These are phyloP conservation scores for Corylus avellana DNA, from an alignment of 306 rosid genomes.

Conservation along the genomic window DNA sequence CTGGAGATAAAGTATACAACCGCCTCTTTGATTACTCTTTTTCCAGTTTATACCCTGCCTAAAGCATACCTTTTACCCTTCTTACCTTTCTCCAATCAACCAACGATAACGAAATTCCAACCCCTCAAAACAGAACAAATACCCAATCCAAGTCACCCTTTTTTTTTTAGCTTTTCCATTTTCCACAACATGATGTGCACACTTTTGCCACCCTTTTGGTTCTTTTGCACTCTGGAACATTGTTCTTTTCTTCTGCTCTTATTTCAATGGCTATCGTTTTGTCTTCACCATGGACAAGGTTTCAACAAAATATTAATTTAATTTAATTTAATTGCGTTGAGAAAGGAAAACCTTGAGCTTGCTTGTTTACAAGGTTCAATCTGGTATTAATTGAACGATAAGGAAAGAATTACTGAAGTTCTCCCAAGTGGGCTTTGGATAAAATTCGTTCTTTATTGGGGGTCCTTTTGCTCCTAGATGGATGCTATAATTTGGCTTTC, in stretches of 20 bases:
- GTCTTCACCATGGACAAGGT: slow-evolving; percentile 24
- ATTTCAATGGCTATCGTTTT: slow-evolving; percentile 32
- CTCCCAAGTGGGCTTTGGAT: slow-evolving; percentile 35
- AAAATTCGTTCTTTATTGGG: slow-evolving; percentile 28
- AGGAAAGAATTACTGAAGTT: slow-evolving; percentile 55
- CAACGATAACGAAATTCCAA: not conserved
- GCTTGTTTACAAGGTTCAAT: slow-evolving; percentile 51
- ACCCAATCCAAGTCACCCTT: slow-evolving; percentile 25
- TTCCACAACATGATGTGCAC: slow-evolving; percentile 17
- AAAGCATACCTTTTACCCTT: not conserved
- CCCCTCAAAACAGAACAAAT: slow-evolving; percentile 6
- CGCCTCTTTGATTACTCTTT: no score
- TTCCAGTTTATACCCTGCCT: not conserved
- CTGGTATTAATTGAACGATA: slow-evolving; percentile 58
- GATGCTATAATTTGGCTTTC: slow-evolving; percentile 35
- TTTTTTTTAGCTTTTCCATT: slow-evolving; percentile 26
- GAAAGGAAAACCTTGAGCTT: slow-evolving; percentile 43
- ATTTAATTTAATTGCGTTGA: slow-evolving; percentile 23
- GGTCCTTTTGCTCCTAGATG: slow-evolving; percentile 40
- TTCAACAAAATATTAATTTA: slow-evolving; percentile 21
- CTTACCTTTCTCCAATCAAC: not conserved
- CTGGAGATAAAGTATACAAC: no score
- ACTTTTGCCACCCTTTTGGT: slow-evolving; percentile 36
- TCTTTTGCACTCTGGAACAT: slow-evolving; percentile 26
- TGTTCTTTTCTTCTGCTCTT: slow-evolving; percentile 46